Evolutionary conservation across 2,329 filamentous ascomycete genomes (phyloP).

Genomic region (Pezicula neosporulosa): DNA sequence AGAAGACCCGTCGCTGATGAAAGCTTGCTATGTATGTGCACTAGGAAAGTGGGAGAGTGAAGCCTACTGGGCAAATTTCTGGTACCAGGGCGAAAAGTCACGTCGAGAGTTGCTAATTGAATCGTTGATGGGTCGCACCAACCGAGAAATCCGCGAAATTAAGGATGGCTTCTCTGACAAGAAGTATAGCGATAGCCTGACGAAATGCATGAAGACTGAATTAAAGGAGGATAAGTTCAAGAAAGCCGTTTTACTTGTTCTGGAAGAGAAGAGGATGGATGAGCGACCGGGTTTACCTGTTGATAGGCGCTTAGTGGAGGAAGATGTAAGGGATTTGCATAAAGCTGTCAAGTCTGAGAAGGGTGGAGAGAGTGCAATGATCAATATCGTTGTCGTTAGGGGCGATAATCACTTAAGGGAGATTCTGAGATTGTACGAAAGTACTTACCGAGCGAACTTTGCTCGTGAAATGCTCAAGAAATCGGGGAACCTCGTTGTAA

Average conservation of each 20-base stretch:
- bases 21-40: slow-evolving; percentile 86
- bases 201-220: slow-evolving; percentile 86
- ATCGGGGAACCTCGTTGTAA: slow-evolving; percentile 87
- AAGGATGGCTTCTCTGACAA: slow-evolving; percentile 89
- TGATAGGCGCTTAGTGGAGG: slow-evolving; percentile 50
- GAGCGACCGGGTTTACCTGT: slow-evolving; percentile 41
- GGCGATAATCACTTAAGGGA: slow-evolving; percentile 81
- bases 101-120: slow-evolving; percentile 90
- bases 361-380: slow-evolving; percentile 85
- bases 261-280: slow-evolving; percentile 82
- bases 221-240: slow-evolving; percentile 97
- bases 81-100: slow-evolving; percentile 86
- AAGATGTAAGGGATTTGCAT: slow-evolving; percentile 72
- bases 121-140: slow-evolving; percentile 83
- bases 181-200: slow-evolving; percentile 79
- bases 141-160: slow-evolving; percentile 82
- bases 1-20: slow-evolving; percentile 73
- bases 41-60: slow-evolving; percentile 90
- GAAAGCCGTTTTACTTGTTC: slow-evolving; percentile 74
- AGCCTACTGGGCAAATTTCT: slow-evolving; percentile 97
- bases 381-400: slow-evolving; percentile 75
- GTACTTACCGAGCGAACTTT: slow-evolving; percentile 74
- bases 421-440: slow-evolving; percentile 74
- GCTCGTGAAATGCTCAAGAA: slow-evolving; percentile 83
- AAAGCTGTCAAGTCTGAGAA: slow-evolving; percentile 66